These are phyloP conservation scores for Inonotus obliquus DNA, from an alignment of 1,284 basidiomycete species.

Conservation along the genomic window DNA sequence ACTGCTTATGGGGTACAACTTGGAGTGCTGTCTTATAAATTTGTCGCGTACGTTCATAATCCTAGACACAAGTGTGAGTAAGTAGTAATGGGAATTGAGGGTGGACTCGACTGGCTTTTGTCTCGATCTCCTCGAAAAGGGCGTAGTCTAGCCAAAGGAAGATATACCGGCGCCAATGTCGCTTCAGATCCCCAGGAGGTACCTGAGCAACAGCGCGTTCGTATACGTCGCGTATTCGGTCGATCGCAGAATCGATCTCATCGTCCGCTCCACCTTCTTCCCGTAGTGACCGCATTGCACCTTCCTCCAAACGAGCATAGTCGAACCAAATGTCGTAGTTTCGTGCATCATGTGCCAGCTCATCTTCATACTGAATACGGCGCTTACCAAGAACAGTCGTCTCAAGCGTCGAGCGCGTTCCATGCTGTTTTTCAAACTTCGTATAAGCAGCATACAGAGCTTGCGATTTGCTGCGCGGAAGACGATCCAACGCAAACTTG, in stretches of 20 bases:
- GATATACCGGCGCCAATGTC: constrained; percentile 95
- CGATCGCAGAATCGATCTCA: constrained; percentile 45
- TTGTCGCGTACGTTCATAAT: constrained; percentile 80
- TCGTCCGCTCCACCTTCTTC: constrained; percentile 72
- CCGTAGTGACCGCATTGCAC: constrained; percentile 68
- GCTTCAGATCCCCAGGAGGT: constrained; percentile 83
- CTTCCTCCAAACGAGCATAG: constrained; percentile 91
- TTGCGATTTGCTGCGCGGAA: constrained; percentile 87
- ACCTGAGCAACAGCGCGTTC: constrained; percentile 96
- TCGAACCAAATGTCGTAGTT: constrained; percentile 99
- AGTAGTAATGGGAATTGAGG: background rate
- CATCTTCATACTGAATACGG: constrained; percentile 96
- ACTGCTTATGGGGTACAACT: constrained; percentile 91
- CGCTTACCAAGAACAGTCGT: constrained; percentile 94
- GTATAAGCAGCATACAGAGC: constrained; percentile 88
- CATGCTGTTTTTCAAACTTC: constrained; percentile 98
- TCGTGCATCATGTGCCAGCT: constrained; percentile 79
- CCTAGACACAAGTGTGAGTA: constrained; percentile 40
- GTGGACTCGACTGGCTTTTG: constrained; percentile 51
- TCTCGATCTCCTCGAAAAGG: constrained; percentile 95
- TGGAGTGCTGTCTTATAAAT: constrained; percentile 89
- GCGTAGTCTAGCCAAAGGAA: constrained; percentile 97
- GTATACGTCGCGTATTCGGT: constrained; percentile 87
- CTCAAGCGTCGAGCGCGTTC: constrained; percentile 84
- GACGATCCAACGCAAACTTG: constrained; percentile 87